Base-by-base conservation (phyloP, 192 early-diverging fungal species). In the Rhizoclosmatium globosum region DNA sequence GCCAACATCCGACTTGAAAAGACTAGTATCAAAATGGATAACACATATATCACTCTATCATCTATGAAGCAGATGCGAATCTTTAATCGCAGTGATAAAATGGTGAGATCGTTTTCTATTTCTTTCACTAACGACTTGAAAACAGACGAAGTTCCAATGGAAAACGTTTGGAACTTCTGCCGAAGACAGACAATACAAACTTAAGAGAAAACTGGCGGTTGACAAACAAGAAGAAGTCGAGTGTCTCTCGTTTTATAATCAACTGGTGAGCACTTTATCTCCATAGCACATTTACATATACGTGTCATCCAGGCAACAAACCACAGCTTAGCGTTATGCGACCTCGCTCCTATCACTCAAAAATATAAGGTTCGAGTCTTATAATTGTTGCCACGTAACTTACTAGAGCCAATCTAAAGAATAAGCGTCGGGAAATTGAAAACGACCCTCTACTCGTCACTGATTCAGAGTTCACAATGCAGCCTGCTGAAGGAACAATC, bases 1-100 rank as follows among this genome's bases (percentile, higher is more conserved):
- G 83, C 82, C 13, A 74, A 90, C 76, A 84, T 91, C 74, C 64
- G 85, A 59, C 78, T 91, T 13, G 90, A 91, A 62, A 88, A 86
- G 62, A 66, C 60, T 6, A 77, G 78, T 47, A 23, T 91, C 15
- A 59, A 66, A 42, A 66, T 91, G 70, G 86, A 89, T 19, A 85
- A 77, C 58, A 91, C 90, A 2, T 90, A 84, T 76, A 91, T 90
- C 60, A 83, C 78, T 11, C 65, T 91, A 31, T 56, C 68, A 0
- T 86, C 85, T 2, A 71, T 81, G 53, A 88, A 89, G 64, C 78
- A 71, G 0, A 58, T 91, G 11, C 83, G 76, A 64, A 79, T 91
- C 3, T 48, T 80, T 70, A 91, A 91, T 62, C 61, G 81, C 1
- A 88, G 86, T 44, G 84, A 89, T 17, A 82, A 85, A 23, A 82